Evolutionary conservation across 2,329 filamentous ascomycete genomes (phyloP).

Genomic region (Arthrocladium fulminans): DNA sequence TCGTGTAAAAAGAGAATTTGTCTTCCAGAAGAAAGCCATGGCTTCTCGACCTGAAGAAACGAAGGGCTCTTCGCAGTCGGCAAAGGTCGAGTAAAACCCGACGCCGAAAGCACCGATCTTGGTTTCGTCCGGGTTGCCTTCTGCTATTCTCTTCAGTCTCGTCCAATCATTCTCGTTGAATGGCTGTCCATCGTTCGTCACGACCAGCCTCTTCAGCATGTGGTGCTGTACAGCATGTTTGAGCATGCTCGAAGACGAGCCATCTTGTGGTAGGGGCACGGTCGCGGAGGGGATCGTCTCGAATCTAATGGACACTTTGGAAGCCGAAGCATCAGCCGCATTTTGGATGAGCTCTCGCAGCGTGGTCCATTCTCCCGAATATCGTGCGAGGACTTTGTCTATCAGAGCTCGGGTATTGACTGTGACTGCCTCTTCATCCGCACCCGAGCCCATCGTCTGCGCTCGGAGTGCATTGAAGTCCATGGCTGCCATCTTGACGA

Average conservation of each 20-base stretch:
- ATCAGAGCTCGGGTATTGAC: slow-evolving; percentile 95
- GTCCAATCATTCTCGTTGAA: slow-evolving; percentile 91
- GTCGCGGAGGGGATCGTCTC: slow-evolving; percentile 78
- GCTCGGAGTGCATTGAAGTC: slow-evolving; percentile 64
- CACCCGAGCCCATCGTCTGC: slow-evolving; percentile 73
- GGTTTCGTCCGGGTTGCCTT: slow-evolving; percentile 96
- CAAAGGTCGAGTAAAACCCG: slow-evolving; percentile 97
- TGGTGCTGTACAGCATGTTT: slow-evolving; percentile 80
- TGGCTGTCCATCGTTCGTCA: slow-evolving; percentile 82
- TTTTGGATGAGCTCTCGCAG: slow-evolving; percentile 94
- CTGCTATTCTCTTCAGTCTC: slow-evolving; percentile 90
- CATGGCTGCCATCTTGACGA: slow-evolving; percentile 48
- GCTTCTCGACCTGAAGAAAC: slow-evolving; percentile 85
- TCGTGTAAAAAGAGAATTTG: slow-evolving; percentile 91
- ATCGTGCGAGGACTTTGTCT: slow-evolving; percentile 92
- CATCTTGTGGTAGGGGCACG: slow-evolving; percentile 58
- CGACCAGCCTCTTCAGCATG: slow-evolving; percentile 76
- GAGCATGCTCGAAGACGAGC: slow-evolving; percentile 60
- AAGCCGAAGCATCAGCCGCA: slow-evolving; percentile 91
- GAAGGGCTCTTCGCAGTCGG: slow-evolving; percentile 95
- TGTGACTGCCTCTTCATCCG: slow-evolving; percentile 93
- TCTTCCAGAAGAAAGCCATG: slow-evolving; percentile 99
- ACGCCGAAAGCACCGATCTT: slow-evolving; percentile 99
- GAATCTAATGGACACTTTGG: slow-evolving; percentile 80
- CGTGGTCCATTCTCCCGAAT: slow-evolving; percentile 86